A percentile compares a stretch with the other conserved stretches of the same genome.
These are phyloP conservation scores for Durusdinium trenchii DNA, from an alignment of 73 alveolate species.

Conservation along the genomic window DNA sequence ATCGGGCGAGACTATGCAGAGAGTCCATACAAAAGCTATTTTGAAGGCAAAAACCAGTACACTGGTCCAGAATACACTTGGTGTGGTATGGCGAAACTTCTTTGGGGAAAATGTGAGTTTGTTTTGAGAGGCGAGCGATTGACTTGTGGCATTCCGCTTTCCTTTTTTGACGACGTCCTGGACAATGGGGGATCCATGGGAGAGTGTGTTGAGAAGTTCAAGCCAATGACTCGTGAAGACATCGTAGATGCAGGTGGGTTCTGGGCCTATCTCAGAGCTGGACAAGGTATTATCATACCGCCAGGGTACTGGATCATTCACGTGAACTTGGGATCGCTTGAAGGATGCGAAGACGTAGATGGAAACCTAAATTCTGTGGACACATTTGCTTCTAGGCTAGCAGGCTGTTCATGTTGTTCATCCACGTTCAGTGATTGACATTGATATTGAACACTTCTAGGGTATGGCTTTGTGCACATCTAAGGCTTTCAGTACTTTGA, in stretches of 20 bases:
- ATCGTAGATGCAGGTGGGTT: conserved; percentile 17
- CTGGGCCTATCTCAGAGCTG: neutral
- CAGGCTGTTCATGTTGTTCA: no score
- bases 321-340: no score
- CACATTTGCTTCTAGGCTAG: no score
- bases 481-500: neutral
- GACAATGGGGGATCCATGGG: neutral
- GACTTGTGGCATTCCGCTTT: neutral
- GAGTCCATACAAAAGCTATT: neutral
- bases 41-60: neutral
- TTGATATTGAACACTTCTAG: no score
- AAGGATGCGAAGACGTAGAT: no score
- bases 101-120: conserved; percentile 8
- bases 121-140: neutral
- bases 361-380: no score
- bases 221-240: neutral
- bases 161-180: neutral
- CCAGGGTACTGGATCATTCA: conserved; percentile 18
- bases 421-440: no score
- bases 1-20: neutral
- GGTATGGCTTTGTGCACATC: no score
- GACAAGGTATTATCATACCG: neutral
- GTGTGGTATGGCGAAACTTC: conserved; percentile 3
- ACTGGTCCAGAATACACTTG: conserved; percentile 17
- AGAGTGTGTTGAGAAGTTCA: neutral